Percentiles rank a stretch among this genome's conserved stretches.
Evolutionary conservation across 2,329 filamentous ascomycete species (phyloP).

Genomic region (Leptodontidium sp.): DNA sequence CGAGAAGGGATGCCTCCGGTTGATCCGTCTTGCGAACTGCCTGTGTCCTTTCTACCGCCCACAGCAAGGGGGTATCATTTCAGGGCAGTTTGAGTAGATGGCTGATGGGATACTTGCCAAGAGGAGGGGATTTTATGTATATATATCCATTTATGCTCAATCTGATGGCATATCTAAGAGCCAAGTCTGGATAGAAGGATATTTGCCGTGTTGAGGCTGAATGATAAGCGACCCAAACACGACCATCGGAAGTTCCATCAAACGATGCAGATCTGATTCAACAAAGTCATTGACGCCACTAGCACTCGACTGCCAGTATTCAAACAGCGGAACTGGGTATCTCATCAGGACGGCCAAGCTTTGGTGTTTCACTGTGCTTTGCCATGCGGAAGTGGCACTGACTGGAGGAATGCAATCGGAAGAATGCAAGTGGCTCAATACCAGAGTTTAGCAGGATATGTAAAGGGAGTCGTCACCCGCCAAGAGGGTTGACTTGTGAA

Average conservation of each 20-base stretch:
- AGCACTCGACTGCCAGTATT: neutral
- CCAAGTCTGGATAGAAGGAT: neutral
- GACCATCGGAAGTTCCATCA: neutral
- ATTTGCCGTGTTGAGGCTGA: conserved; percentile 6
- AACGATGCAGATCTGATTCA: neutral
- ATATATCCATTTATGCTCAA: conserved; percentile 4
- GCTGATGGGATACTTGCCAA: neutral
- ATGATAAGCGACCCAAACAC: conserved; percentile 8
- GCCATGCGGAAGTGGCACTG: neutral
- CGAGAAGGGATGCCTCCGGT: neutral
- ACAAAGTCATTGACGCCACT: neutral
- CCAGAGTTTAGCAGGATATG: conserved; percentile 4
- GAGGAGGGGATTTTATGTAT: neutral
- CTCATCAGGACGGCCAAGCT: too few species aligned
- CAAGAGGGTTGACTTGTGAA: neutral
- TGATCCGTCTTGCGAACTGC: neutral
- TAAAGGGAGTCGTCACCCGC: conserved; percentile 2
- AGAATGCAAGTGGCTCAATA: neutral
- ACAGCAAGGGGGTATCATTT: neutral
- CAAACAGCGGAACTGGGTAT: neutral
- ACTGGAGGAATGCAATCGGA: neutral
- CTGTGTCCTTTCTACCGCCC: neutral
- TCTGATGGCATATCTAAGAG: neutral
- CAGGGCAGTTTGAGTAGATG: neutral
- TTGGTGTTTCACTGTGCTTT: too few species aligned